These are phyloP conservation scores for Aspergillus flavus DNA, from an alignment of 2,329 filamentous ascomycete species.

Conservation along the genomic window DNA sequence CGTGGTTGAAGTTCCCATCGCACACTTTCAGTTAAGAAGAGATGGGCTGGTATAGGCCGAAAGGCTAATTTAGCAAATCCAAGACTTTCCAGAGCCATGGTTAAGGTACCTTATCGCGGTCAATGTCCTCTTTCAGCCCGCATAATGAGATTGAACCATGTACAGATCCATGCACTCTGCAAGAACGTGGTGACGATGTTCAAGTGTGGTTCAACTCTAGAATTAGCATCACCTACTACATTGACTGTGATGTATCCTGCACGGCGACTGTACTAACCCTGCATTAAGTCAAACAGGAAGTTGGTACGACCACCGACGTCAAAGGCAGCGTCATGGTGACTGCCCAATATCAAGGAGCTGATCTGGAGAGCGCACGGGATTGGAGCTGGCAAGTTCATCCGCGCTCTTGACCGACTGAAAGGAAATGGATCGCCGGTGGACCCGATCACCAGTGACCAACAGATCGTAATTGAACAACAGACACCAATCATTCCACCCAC, in stretches of 20 bases:
- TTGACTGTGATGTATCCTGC: not conserved
- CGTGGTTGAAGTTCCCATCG: not conserved
- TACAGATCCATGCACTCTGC: not conserved
- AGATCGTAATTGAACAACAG: not conserved
- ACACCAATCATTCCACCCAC: not conserved
- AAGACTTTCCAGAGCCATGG: not conserved
- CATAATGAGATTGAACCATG: not conserved
- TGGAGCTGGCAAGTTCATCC: not conserved
- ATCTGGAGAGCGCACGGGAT: not conserved
- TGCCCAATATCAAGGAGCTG: not conserved
- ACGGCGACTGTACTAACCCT: not conserved
- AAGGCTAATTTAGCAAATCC: not conserved
- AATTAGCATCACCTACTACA: not conserved
- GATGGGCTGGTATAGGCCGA: not conserved
- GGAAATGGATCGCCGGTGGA: not conserved
- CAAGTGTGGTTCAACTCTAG: too few species aligned
- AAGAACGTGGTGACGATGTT: not conserved
- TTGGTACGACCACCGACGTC: constrained; percentile 4
- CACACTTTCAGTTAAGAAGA: not conserved
- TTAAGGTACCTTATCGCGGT: too few species aligned
- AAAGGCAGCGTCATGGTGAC: constrained; percentile 8
- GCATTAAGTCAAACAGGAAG: not conserved
- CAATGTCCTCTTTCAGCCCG: not conserved
- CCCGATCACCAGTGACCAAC: not conserved
- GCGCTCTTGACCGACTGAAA: constrained; percentile 1